Evolutionary conservation across 2,329 filamentous ascomycete genomes (phyloP).

Genomic region (Chaetomiaceae sp.): DNA sequence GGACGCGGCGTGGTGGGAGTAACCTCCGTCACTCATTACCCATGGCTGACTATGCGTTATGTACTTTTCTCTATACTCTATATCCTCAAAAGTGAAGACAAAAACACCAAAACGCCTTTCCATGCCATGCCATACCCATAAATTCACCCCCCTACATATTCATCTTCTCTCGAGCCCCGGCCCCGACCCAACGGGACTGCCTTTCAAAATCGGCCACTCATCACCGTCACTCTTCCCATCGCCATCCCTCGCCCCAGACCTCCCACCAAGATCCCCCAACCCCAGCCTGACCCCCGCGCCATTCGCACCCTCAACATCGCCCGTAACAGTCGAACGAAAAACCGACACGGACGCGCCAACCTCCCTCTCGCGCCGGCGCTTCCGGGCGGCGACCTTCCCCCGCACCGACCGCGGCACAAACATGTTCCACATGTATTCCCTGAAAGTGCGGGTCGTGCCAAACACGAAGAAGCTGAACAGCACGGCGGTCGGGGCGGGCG

Average conservation of each 20-base stretch:
- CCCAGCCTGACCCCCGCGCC: background rate
- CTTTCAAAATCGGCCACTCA: slow-evolving; percentile 19
- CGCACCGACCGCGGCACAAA: slow-evolving; percentile 16
- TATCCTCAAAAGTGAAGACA: no score
- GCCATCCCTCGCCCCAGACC: background rate
- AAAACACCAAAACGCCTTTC: background rate
- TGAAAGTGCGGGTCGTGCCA: slow-evolving; percentile 38
- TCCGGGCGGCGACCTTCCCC: slow-evolving; percentile 1
- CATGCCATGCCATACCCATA: background rate
- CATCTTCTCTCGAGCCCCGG: no score
- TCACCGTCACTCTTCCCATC: slow-evolving; percentile 11
- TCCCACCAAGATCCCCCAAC: background rate
- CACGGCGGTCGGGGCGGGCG: slow-evolving; percentile 37
- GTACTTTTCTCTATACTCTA: no score
- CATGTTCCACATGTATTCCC: slow-evolving; percentile 26
- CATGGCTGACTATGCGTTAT: no score
- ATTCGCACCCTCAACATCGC: background rate
- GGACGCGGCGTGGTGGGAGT: no score
- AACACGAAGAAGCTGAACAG: slow-evolving; percentile 39
- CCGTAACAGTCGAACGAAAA: background rate
- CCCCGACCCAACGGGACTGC: no score
- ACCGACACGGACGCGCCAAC: background rate
- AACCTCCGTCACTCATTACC: no score
- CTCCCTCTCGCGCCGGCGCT: background rate
- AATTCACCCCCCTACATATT: background rate